Percentiles rank a stretch among this genome's conserved stretches.
Evolutionary conservation across 2,329 filamentous ascomycete genomes (phyloP).

Genomic region (Colletotrichum agaves): DNA sequence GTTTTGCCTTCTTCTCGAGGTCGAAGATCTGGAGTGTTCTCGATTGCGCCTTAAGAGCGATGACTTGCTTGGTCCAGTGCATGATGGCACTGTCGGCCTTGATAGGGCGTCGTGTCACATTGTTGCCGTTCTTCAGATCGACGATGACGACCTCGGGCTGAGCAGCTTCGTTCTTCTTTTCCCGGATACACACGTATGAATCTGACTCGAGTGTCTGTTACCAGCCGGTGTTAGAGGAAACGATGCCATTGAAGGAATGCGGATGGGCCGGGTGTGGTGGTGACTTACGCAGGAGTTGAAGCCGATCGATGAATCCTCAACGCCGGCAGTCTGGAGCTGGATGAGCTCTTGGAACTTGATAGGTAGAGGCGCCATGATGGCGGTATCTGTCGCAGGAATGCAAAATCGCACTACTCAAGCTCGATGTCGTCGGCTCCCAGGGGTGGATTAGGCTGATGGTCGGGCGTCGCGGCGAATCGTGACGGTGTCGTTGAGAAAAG

Average conservation of each 20-base stretch:
- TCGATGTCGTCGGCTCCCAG: conserved; percentile 13
- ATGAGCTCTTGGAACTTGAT: conserved; percentile 95
- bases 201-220: conserved; percentile 95
- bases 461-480: conserved; percentile 32
- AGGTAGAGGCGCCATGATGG: conserved; percentile 75
- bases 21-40: conserved; percentile 98
- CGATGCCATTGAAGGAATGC: conserved; percentile 78
- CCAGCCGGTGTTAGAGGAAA: conserved; percentile 76
- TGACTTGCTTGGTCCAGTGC: conserved; percentile 97
- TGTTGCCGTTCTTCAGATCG: conserved; percentile 97
- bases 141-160: conserved; percentile 96
- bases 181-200: conserved; percentile 93
- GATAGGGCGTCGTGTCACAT: conserved; percentile 92
- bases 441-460: conserved; percentile 16
- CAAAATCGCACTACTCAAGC: conserved; percentile 18
- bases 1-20: conserved; percentile 89
- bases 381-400: conserved; percentile 32
- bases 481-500: conserved; percentile 21
- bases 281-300: conserved; percentile 81
- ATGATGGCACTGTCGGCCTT: conserved; percentile 99
- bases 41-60: conserved; percentile 93
- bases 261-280: conserved; percentile 42
- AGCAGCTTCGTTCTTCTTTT: conserved; percentile 86
- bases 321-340: conserved; percentile 66
- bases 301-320: conserved; percentile 68